Percentiles rank a stretch among this genome's conserved stretches.
These are phyloP conservation scores for Candida sanyaensis DNA, from an alignment of 1,139 yeast genomes.

Conservation along the genomic window DNA sequence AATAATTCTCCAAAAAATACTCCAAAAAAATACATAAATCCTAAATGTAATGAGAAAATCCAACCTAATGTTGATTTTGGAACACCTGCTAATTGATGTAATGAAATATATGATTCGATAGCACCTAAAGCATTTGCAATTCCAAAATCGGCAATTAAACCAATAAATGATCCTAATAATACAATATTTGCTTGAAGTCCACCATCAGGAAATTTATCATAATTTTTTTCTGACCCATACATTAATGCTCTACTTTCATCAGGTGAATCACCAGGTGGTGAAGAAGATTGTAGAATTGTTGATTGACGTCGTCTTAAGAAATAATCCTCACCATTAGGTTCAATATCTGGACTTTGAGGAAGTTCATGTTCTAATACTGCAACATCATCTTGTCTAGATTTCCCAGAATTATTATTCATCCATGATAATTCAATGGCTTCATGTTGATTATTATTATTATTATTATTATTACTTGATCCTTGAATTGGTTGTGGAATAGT, in stretches of 20 bases:
- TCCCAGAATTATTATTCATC: not conserved
- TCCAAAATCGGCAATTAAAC: constrained; percentile 64
- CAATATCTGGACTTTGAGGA: not conserved
- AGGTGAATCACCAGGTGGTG: not conserved
- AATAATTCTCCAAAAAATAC: constrained; percentile 63
- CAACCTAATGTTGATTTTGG: constrained; percentile 55
- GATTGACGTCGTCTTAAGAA: constrained; percentile 3
- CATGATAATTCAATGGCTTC: not conserved
- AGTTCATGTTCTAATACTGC: not conserved
- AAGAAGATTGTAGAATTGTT: not conserved
- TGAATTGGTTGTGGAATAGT: not conserved
- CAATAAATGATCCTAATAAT: constrained; percentile 62
- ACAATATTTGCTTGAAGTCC: constrained; percentile 59
- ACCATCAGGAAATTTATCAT: constrained; percentile 59
- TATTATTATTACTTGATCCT: not conserved
- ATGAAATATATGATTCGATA: constrained; percentile 56
- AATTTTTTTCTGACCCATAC: constrained; percentile 26
- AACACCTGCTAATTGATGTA: constrained; percentile 47
- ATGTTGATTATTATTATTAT: not conserved
- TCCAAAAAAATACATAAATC: constrained; percentile 58
- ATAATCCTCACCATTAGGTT: not conserved
- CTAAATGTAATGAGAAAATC: constrained; percentile 61
- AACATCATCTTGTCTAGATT: not conserved
- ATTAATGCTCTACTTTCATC: constrained; percentile 17
- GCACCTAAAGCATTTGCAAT: constrained; percentile 61